phyloP scores from a whole-genome alignment of 2,329 filamentous ascomycete species.

The Apiospora aurea region DNA sequence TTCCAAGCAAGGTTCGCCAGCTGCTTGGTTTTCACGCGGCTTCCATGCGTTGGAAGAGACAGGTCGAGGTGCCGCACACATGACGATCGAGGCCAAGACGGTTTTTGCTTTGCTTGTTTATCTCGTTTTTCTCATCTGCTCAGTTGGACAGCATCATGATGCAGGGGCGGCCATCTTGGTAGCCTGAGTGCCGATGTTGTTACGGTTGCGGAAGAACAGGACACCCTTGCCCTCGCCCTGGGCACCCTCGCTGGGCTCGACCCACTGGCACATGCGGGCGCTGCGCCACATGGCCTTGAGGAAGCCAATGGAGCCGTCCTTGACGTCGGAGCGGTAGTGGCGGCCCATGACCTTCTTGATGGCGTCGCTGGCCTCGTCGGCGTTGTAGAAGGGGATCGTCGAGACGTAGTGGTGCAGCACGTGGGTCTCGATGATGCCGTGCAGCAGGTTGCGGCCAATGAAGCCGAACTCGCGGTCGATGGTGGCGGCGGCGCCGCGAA shows the following conservation, averaged over 20 bases:
- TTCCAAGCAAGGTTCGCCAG: neutral
- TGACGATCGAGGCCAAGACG: neutral
- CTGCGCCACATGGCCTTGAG: slow-evolving; percentile 81
- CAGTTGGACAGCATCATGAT: neutral
- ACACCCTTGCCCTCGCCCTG: slow-evolving; percentile 83
- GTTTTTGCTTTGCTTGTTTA: slow-evolving; percentile 3
- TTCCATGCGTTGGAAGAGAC: neutral
- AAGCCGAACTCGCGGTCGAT: slow-evolving; percentile 98
- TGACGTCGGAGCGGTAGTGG: slow-evolving; percentile 87
- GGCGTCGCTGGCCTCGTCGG: slow-evolving; percentile 91
- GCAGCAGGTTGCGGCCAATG: slow-evolving; percentile 87
- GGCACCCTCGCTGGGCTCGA: slow-evolving; percentile 87
- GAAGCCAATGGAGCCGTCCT: slow-evolving; percentile 83
- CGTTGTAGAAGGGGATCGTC: slow-evolving; percentile 95
- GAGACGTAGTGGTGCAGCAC: slow-evolving; percentile 98
- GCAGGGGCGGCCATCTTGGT: slow-evolving; percentile 7
- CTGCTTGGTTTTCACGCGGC: slow-evolving; percentile 14
- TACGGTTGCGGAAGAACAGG: slow-evolving; percentile 94
- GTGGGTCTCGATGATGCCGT: slow-evolving; percentile 97
- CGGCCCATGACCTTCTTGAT: slow-evolving; percentile 95
- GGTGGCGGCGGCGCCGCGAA: slow-evolving; percentile 91
- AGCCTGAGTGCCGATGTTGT: slow-evolving; percentile 75
- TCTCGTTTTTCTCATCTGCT: neutral
- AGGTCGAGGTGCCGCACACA: neutral
- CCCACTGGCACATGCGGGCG: slow-evolving; percentile 92